Evolutionary conservation across 2,329 filamentous ascomycete genomes (phyloP), one percentile per base, ranked within the genome.

Genomic region (Colletotrichum gigasporum): DNA sequence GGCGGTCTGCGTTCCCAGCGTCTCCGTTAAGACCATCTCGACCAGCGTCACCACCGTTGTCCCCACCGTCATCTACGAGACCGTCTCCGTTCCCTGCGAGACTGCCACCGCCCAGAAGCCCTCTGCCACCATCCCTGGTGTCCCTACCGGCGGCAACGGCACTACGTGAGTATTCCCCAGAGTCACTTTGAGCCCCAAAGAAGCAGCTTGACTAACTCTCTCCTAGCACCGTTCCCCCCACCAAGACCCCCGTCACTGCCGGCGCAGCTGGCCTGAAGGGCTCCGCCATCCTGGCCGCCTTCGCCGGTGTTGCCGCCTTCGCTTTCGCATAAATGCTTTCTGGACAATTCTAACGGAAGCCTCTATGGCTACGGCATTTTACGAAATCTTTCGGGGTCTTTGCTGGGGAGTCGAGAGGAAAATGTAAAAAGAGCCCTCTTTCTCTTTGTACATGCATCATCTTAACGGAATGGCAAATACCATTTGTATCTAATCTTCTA

Each of bases 1-100:
- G 42, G 62, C 63, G 53, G 54, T 56, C 53, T 57, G 71, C 45
- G 61, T 59, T 47, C 74, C 78, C 48, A 73, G 72, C 73, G 69
- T 69, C 75, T 80, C 80, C 48, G 80, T 85, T 74, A 78, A 79
- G 73, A 82, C 83, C 72, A 82, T 85, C 78, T 84, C 83, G 74
- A 86, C 83, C 79, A 82, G 76, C 69, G 79, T 84, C 79, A 85
- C 84, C 76, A 86, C 83, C 66, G 83, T 85, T 71, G 73, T 85
- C 74, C 84, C 83, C 71, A 81, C 80, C 44, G 82, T 85, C 69
- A 81, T 84, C 80, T 83, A 82, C 73, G 72, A 82, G 66, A 76
- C 78, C 69, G 73, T 79, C 67, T 54, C 71, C 37, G 70, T 80
- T 45, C 76, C 81, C 56, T 83, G 82, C 77, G n/a, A n/a, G n/a